Evolutionary conservation across 495 filamentous ascomycete genomes (phyloP), one percentile per base, ranked within the genome.

Genomic region (Hypoxylon cercidicola): DNA sequence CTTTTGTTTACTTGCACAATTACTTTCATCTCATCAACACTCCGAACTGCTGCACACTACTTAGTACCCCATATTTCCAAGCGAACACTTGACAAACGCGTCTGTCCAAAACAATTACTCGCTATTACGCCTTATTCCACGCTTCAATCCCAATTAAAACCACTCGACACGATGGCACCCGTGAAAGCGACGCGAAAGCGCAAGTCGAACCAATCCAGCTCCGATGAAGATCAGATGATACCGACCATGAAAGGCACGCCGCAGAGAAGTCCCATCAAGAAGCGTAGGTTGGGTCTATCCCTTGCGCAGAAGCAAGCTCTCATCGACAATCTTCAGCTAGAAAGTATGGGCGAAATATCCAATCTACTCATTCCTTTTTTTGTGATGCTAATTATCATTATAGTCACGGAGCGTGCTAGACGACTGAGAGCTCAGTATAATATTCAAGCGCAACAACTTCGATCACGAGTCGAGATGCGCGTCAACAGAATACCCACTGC

Each of bases 351-450:
- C 48, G 54, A 47, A 18, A 46, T n/a, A 18, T 18, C 16, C 34
- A 34, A 44, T n/a, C 37, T 16, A n/a, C 1, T 6, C 15, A 21
- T n/a, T n/a, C 49, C 34, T 13, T 23, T 7, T 30, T 21, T 45
- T 20, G 55, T 55, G 46, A 56, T 9, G 12, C 23, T 53, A 40
- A 56, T 60, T 77, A 55, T 28, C 25, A 75, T 58, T 54, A 11
- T 66, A 98, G 95, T 98, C 63, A 94, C 91, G 23, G 93, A 97
- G 78, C 88, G 95, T 66, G 92, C 91, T 34, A 86, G 95, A 53
- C 96, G 95, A 75, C 86, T 98, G 21, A 89, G 93, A 62, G 88
- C 93, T 3, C 93, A 96, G 75, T 97, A 96, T 79, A 89, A 89
- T 30, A 81, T 96, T 32, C 93, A 96, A 75, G 89, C 92, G 11